Evolutionary conservation across 2,329 filamentous ascomycete species (phyloP).

Genomic region (Alternaria atra): DNA sequence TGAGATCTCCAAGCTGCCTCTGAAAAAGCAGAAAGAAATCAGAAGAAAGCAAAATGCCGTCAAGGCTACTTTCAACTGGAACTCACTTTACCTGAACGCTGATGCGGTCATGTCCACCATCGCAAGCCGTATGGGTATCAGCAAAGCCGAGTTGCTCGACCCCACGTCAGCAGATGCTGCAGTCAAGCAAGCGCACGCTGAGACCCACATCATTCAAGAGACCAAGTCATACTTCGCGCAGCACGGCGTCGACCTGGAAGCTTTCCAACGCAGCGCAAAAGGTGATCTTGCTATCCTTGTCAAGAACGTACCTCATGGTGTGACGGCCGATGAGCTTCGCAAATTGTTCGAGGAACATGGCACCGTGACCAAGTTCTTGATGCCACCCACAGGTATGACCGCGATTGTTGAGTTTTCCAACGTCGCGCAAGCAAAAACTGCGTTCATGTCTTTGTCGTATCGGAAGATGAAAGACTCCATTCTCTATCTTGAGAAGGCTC

Average conservation of each 20-base stretch:
- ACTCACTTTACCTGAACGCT: constrained; percentile 96
- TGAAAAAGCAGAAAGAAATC: constrained; percentile 94
- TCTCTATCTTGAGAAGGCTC: constrained; percentile 92
- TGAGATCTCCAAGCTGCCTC: constrained; percentile 85
- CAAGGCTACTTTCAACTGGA: constrained; percentile 90
- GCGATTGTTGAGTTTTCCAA: constrained; percentile 90
- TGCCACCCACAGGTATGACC: constrained; percentile 92
- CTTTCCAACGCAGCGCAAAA: constrained; percentile 84
- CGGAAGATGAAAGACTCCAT: constrained; percentile 90
- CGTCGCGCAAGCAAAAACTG: constrained; percentile 79
- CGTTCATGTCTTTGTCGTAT: constrained; percentile 87
- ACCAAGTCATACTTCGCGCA: constrained; percentile 89
- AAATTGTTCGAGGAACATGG: constrained; percentile 88
- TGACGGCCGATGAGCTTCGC: constrained; percentile 78
- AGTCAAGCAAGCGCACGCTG: constrained; percentile 95
- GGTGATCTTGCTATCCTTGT: constrained; percentile 89
- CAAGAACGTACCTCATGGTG: constrained; percentile 92
- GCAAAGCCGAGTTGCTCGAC: constrained; percentile 90
- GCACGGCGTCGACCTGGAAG: constrained; percentile 89
- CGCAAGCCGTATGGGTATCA: constrained; percentile 84
- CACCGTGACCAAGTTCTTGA: constrained; percentile 79
- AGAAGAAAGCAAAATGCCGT: constrained; percentile 83
- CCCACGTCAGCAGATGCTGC: constrained; percentile 95
- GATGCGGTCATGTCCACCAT: constrained; percentile 93
- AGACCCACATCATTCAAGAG: constrained; percentile 95